Percentiles rank a stretch among this genome's conserved stretches.
phyloP scores from a whole-genome alignment of 2,329 filamentous ascomycete species.

The Fusarium ramigenum region DNA sequence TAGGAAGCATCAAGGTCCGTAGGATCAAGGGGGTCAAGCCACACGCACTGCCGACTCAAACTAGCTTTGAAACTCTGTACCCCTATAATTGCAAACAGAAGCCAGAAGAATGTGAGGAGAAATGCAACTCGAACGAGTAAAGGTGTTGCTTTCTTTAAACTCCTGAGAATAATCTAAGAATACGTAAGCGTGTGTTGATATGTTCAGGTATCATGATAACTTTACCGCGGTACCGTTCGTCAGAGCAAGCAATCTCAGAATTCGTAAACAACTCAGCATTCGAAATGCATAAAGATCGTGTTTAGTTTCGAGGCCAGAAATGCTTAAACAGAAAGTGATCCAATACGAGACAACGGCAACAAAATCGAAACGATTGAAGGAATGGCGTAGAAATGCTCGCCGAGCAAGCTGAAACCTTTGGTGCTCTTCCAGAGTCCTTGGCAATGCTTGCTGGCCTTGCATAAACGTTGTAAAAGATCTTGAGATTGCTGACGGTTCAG shows the following conservation, averaged over 20 bases:
- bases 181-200: constrained; percentile 12
- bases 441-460: constrained; percentile 65
- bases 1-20: constrained; percentile 65
- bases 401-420: constrained; percentile 87
- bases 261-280: constrained; percentile 95
- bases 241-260: constrained; percentile 87
- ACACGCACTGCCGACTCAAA: constrained; percentile 79
- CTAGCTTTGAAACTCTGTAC: constrained; percentile 96
- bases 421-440: constrained; percentile 75
- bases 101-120: constrained; percentile 95
- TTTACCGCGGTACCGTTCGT: constrained; percentile 92
- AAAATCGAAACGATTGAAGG: constrained; percentile 95
- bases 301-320: constrained; percentile 73
- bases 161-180: constrained; percentile 84
- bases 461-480: constrained; percentile 84
- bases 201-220: constrained; percentile 13
- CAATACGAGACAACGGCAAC: constrained; percentile 94
- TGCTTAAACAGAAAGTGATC: constrained; percentile 82
- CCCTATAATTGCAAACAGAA: constrained; percentile 95
- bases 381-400: constrained; percentile 91
- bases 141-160: constrained; percentile 94
- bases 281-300: constrained; percentile 89
- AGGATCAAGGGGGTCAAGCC: constrained; percentile 72
- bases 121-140: constrained; percentile 93
- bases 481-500: constrained; percentile 72